Conservation (phyloP, 2,329 filamentous ascomycete genomes). For the Atkinsonella hypoxylon region DNA sequence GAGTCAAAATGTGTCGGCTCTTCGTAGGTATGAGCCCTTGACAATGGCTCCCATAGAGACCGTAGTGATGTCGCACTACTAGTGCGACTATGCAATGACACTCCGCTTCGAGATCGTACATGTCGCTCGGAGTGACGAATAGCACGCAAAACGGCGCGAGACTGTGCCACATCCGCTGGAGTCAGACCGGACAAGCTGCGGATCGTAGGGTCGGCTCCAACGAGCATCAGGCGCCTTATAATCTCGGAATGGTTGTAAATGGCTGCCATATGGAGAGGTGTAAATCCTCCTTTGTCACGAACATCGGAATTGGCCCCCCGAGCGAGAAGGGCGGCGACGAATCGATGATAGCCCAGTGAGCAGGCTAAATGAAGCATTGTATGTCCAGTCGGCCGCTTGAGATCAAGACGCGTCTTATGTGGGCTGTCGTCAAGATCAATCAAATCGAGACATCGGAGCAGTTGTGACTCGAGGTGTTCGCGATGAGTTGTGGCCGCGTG, state of each 20-base stretch:
- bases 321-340: conserved; percentile 65
- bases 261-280: conserved; percentile 69
- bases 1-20: conserved; percentile 28
- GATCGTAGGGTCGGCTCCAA: conserved; percentile 59
- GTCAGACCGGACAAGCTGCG: conserved; percentile 59
- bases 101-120: conserved; percentile 54
- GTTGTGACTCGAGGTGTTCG: conserved; percentile 50
- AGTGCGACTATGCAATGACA: conserved; percentile 45
- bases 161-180: conserved; percentile 58
- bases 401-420: conserved; percentile 54
- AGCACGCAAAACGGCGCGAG: conserved; percentile 49
- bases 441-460: conserved; percentile 64
- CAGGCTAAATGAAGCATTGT: conserved; percentile 73
- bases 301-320: conserved; percentile 67
- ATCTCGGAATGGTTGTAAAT: conserved; percentile 67
- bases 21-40: conserved; percentile 20
- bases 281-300: conserved; percentile 68
- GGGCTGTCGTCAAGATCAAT: conserved; percentile 68
- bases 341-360: conserved; percentile 60
- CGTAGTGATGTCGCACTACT: conserved; percentile 56
- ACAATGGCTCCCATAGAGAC: conserved; percentile 51
- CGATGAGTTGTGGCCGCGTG: conserved; percentile 23
- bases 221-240: conserved; percentile 60
- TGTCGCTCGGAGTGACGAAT: conserved; percentile 51
- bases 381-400: conserved; percentile 54